Percentiles rank a stretch among this genome's conserved stretches.
Conservation (phyloP, 2,329 filamentous ascomycete species). For the Macrophomina phaseolina region DNA sequence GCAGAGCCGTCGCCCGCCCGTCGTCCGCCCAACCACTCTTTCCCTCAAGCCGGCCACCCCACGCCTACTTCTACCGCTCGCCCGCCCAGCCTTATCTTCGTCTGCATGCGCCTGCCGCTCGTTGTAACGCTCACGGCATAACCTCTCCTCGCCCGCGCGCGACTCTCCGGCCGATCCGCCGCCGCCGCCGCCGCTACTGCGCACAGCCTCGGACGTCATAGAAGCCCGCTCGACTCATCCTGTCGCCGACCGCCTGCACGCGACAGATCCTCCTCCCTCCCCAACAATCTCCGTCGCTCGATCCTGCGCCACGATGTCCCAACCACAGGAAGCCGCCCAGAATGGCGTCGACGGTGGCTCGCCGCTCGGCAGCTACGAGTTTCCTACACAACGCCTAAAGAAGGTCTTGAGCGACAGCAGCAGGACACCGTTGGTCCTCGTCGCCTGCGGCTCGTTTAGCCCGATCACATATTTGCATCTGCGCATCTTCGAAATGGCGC, state of each 20-base stretch:
- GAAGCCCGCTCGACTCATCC: constrained; percentile 20
- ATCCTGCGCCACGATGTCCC: constrained; percentile 5
- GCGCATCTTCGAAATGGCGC: constrained; percentile 87
- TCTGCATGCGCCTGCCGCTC: background rate
- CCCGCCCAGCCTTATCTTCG: constrained; percentile 8
- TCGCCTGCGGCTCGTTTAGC: constrained; percentile 74
- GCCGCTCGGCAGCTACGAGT: constrained; percentile 60
- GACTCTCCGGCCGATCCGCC: constrained; percentile 26
- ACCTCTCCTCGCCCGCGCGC: constrained; percentile 3
- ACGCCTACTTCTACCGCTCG: constrained; percentile 13
- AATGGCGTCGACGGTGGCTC: constrained; percentile 37
- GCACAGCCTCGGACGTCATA: constrained; percentile 27
- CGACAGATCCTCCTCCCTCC: background rate
- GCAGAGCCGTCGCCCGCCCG: constrained; percentile 1
- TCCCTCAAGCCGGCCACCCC: constrained; percentile 14
- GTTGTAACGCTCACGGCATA: background rate
- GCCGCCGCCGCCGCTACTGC: constrained; percentile 7
- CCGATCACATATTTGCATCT: constrained; percentile 78
- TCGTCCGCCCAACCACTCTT: constrained; percentile 17
- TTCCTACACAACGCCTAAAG: constrained; percentile 66
- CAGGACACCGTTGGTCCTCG: constrained; percentile 66
- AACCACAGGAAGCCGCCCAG: constrained; percentile 29
- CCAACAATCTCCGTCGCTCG: background rate
- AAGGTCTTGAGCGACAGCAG: constrained; percentile 60
- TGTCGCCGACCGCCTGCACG: constrained; percentile 19